Conservation (phyloP, 1,139 yeast species). For the Wickerhamomyces sp. region DNA sequence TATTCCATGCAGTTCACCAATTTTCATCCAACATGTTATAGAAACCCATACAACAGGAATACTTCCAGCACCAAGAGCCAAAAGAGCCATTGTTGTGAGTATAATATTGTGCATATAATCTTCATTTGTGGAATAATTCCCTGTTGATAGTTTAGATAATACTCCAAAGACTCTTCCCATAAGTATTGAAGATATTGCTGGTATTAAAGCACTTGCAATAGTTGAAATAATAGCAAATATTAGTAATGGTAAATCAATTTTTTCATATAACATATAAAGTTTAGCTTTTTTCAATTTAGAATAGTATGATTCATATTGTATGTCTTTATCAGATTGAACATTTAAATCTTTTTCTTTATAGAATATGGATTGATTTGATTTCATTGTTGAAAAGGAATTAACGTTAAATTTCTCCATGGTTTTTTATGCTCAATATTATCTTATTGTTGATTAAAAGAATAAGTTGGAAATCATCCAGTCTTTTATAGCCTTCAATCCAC, state of each 20-base stretch:
- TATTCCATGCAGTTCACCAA: slow-evolving; percentile 69
- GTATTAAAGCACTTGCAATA: slow-evolving; percentile 42
- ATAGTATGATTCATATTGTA: slow-evolving; percentile 1
- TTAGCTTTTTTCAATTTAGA: slow-evolving; percentile 11
- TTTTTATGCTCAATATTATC: too few relatives aligned
- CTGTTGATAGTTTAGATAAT: slow-evolving; percentile 36
- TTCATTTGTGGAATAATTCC: slow-evolving; percentile 25
- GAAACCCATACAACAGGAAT: slow-evolving; percentile 51
- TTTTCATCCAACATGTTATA: slow-evolving; percentile 55
- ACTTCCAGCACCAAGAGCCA: slow-evolving; percentile 52
- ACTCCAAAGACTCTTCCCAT: slow-evolving; percentile 60
- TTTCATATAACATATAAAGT: slow-evolving; percentile 18
- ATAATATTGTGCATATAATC: slow-evolving; percentile 42
- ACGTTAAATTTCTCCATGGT: too few relatives aligned
- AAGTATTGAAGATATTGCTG: slow-evolving; percentile 61
- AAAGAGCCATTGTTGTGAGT: slow-evolving; percentile 46
- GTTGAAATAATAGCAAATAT: slow-evolving; percentile 22
- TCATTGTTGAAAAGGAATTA: slow-evolving; percentile 2
- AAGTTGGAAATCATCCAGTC: too few relatives aligned
- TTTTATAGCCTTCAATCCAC: too few relatives aligned
- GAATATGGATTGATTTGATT: not conserved
- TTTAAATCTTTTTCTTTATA: slow-evolving; percentile 9
- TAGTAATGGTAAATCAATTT: slow-evolving; percentile 9
- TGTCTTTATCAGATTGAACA: slow-evolving; percentile 5
- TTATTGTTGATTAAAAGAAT: too few relatives aligned